Base-by-base conservation (phyloP, 345 rosid species). In the Boechera retrofracta region DNA sequence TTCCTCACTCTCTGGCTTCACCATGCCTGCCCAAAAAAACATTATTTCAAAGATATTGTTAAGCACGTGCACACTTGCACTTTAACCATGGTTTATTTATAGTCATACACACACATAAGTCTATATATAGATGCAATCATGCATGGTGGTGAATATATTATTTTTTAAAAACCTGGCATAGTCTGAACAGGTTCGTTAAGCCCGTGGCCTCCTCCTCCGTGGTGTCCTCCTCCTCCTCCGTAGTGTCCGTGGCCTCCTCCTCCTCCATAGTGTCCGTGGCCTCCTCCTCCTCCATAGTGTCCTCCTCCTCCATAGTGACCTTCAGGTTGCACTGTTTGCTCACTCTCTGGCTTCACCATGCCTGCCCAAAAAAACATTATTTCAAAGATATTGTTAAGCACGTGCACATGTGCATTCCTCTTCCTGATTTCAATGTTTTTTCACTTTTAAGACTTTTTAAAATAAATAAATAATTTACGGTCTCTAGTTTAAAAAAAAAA, bases 311-410 rank as follows among this genome's bases (percentile, higher is more conserved):
- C 24, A 21, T 21, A 21, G 24, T 21, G 24, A 21, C 54, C 42
- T 33, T 59, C 64, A 59, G 64, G 64, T 60, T 60, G 8, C 32
- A 61, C 68, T 35, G 68, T 65, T 72, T 72, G 60, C 53, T 39
- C 53, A 54, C 39, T 55, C 63, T 69, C 64, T 8, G 33, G 6
- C 41, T 55, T 42, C 53, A 10, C 59, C 55, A 4, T 42, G 32
- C 24, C 24, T 21, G 24, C 24, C 24, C 24, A 21, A 21, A 21
- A 21, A 21, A 1, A 21, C 24, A 21, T 21, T 21, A 21, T 21
- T 21, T 21, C 21, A 21, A 21, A 21, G 21, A 63, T 42, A 63
- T 63, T 41, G 29, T 64, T 45, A 28, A 15, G 39, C 36, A 64
- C 53, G 8, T 64, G 39, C 49, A 38, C 28, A 26, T 44, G 21